Percentiles rank a stretch among this genome's conserved stretches.
Conservation (phyloP, 2,329 filamentous ascomycete genomes). For the Alternaria ventricosa region DNA sequence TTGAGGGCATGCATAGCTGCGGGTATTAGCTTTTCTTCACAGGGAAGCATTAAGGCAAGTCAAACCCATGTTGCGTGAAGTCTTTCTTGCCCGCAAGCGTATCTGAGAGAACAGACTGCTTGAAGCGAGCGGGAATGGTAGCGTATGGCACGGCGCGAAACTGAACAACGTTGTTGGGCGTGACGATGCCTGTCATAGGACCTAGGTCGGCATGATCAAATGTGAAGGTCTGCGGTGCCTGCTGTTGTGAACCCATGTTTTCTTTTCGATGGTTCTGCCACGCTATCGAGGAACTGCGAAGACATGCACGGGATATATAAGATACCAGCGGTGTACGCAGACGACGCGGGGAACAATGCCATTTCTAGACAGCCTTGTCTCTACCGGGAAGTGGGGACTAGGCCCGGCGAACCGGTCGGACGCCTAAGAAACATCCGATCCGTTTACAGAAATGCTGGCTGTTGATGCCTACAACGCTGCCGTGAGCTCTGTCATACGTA, state of each 20-base stretch:
- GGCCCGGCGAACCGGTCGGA: background rate
- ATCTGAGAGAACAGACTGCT: slow-evolving; percentile 20
- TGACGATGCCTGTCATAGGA: slow-evolving; percentile 23
- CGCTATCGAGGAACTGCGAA: background rate
- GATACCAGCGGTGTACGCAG: background rate
- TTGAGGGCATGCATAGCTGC: slow-evolving; percentile 30
- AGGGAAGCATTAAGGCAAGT: background rate
- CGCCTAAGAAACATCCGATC: background rate
- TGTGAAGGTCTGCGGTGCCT: slow-evolving; percentile 13
- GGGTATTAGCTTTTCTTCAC: background rate
- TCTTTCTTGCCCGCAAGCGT: slow-evolving; percentile 4
- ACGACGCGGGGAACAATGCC: background rate
- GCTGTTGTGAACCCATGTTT: background rate
- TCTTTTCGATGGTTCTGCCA: no score
- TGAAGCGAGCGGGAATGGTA: slow-evolving; percentile 29
- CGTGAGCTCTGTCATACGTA: background rate
- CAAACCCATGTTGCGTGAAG: slow-evolving; percentile 30
- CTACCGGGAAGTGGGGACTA: background rate
- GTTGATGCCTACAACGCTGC: background rate
- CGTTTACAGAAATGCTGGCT: background rate
- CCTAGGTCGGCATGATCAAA: slow-evolving; percentile 27
- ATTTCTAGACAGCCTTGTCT: background rate
- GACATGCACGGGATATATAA: background rate
- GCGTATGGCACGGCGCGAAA: slow-evolving; percentile 34
- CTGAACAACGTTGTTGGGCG: slow-evolving; percentile 31